Evolutionary conservation across 306 rosid genomes (phyloP), one percentile per base, ranked within the genome.

Genomic region (Ziziphus jujuba): DNA sequence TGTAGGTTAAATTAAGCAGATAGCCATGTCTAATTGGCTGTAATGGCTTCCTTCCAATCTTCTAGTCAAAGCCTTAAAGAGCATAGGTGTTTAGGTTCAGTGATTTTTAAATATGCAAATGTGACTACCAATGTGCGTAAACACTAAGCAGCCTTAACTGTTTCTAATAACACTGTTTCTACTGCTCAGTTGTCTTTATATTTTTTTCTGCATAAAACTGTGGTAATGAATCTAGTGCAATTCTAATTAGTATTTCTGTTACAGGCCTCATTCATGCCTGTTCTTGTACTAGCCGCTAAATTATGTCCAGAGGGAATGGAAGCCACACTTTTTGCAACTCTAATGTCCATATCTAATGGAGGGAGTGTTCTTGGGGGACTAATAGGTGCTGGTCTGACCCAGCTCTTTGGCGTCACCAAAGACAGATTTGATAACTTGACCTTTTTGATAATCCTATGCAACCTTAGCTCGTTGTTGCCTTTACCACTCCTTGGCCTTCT

Each of bases 191-290:
- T 66, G 61, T 76, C 58, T 55, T 43, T 53, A 24, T 61, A 17
- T 35, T 57, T 24, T 63, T 45, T 61, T 63, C 34, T 65, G n/a
- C n/a, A n/a, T n/a, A n/a, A n/a, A n/a, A n/a, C n/a, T 61, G 69
- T 67, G 66, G 40, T 54, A 51, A 75, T 84, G 49, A 78, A 67
- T 50, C n/a, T 67, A 10, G 16, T 47, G 36, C 14, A 19, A 66
- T 34, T 34, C 59, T 74, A 35, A 65, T 23, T 66, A 38, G 38
- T 40, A 36, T 62, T 62, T 69, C 25, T 61, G 20, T 76, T 79
- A 59, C 80, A 91, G 99, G 99, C 96, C 72, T 93, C 99, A 72
- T 86, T 93, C 84, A 90, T 92, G 98, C 98, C 98, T 1, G 93
- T 92, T 82, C 96, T 93, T 54, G 98, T 93, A 73, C 84, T 93